Base-by-base conservation (phyloP, 305 asterid species). In the Fraxinus albicans region DNA sequence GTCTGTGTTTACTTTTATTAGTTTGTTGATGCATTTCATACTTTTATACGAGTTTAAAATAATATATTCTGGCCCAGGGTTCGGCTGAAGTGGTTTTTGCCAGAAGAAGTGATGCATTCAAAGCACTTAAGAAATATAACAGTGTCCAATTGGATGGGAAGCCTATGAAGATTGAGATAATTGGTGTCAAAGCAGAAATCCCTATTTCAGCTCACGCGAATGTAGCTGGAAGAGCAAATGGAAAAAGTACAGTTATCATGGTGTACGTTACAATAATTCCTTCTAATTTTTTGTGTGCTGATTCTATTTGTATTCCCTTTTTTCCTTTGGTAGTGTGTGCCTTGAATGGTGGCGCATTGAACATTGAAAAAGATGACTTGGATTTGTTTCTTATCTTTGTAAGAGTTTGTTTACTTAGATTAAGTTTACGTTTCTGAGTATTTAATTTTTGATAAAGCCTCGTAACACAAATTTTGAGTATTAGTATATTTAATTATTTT, bases 111-210 rank as follows among this genome's bases (percentile, higher is more conserved):
- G 98, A 94, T 91, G 98, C 97, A 34, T 87, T 93, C 82, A 95
- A 89, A 91, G 99, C 99, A 33, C 84, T 89, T 1, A 92, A 88
- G 83, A 92, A 88, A 21, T 96, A 96, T 67, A 94, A 94, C 90
- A 92, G 93, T 58, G 98, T 94, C 75, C 98, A 94, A 72, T 87
- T 96, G 88, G 97, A 94, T 88, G 99, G 98, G 21, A 91, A 84
- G 87, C 98, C 97, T 33, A 93, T 92, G 97, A 96, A 92, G 95
- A 88, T 94, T 44, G 98, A 92, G 86, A 90, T 93, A 70, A 82
- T 90, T 83, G 96, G 95, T 44, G 81, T 88, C 73, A 93, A 89
- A 29, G 47, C 88, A 17, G 93, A 87, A 86, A 53, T 82, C 79
- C 93, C 97, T n/a, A 58, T 92, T 78, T 86, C 97, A 55, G 93